phyloP scores from a whole-genome alignment of 306 rosid genomes.

The Sechiopsis laciniata region DNA sequence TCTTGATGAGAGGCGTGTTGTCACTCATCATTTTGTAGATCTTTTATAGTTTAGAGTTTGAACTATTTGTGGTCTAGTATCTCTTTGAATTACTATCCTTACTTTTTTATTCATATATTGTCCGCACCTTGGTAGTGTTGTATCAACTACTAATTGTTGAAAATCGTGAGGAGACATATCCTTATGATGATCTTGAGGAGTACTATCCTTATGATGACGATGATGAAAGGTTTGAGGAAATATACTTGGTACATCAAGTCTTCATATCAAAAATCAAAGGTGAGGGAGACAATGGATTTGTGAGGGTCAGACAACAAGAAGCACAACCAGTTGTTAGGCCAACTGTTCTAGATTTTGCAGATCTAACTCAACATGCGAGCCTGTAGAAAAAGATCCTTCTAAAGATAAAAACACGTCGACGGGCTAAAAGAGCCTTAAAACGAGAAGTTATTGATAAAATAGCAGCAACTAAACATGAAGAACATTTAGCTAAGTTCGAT shows the following conservation, averaged over 20 bases:
- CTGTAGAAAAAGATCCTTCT: conserved; percentile 41
- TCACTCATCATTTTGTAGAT: not conserved
- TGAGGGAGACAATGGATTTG: conserved; percentile 83
- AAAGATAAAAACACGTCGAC: conserved; percentile 44
- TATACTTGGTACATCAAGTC: conserved; percentile 43
- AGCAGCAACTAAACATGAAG: conserved; percentile 67
- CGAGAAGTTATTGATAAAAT: conserved; percentile 86
- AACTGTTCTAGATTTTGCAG: conserved; percentile 32
- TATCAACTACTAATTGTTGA: conserved; percentile 49
- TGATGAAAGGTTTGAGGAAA: too few species aligned
- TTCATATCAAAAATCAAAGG: conserved; percentile 74
- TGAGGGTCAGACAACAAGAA: conserved; percentile 43
- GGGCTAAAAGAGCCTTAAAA: conserved; percentile 75
- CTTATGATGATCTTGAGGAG: too few species aligned
- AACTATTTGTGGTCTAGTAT: not conserved
- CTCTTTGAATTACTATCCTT: conserved; percentile 9
- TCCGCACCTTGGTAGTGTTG: conserved; percentile 43
- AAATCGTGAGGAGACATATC: conserved; percentile 41
- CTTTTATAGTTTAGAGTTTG: not conserved
- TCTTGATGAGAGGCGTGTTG: conserved; percentile 52
- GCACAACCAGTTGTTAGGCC: conserved; percentile 52
- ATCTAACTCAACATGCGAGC: conserved; percentile 53
- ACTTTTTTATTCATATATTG: not conserved
- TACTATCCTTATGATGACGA: conserved; percentile 43
- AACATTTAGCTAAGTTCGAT: conserved; percentile 58